These are phyloP conservation scores for Hirsutella rhossiliensis DNA, from an alignment of 2,329 filamentous ascomycete species.

Conservation along the genomic window DNA sequence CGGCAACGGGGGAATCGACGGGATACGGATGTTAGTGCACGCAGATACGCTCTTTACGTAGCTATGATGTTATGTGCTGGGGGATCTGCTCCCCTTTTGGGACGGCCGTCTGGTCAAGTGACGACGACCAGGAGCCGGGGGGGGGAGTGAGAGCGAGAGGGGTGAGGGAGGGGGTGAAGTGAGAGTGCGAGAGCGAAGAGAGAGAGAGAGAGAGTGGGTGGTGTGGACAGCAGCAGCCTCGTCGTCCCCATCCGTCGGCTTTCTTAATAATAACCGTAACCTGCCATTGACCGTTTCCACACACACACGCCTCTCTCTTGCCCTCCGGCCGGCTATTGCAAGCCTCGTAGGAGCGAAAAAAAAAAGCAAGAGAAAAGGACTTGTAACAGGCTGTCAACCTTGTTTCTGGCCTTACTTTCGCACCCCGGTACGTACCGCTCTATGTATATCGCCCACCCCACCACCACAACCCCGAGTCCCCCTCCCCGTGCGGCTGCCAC, in stretches of 20 bases:
- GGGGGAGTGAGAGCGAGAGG: not conserved
- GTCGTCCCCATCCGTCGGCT: not conserved
- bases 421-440: not conserved
- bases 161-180: not conserved
- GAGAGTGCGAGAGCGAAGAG: not conserved
- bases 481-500: too few relatives aligned
- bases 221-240: not conserved
- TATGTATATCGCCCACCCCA: not conserved
- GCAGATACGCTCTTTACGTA: not conserved
- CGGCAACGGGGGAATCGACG: too few relatives aligned
- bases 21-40: too few relatives aligned
- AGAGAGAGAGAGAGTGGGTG: not conserved
- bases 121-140: not conserved
- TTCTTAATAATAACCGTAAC: not conserved
- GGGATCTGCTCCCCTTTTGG: not conserved
- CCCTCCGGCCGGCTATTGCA: not conserved
- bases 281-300: not conserved
- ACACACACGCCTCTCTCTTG: not conserved
- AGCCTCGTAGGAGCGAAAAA: too few relatives aligned
- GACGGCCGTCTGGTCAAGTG: not conserved
- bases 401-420: not conserved
- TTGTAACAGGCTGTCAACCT: not conserved
- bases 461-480: too few relatives aligned
- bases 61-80: not conserved
- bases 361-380: not conserved